A percentile compares a stretch with the other conserved stretches of the same genome.
phyloP scores from a whole-genome alignment of 208 protist genomes.

The Strigomonas oncopelti region DNA sequence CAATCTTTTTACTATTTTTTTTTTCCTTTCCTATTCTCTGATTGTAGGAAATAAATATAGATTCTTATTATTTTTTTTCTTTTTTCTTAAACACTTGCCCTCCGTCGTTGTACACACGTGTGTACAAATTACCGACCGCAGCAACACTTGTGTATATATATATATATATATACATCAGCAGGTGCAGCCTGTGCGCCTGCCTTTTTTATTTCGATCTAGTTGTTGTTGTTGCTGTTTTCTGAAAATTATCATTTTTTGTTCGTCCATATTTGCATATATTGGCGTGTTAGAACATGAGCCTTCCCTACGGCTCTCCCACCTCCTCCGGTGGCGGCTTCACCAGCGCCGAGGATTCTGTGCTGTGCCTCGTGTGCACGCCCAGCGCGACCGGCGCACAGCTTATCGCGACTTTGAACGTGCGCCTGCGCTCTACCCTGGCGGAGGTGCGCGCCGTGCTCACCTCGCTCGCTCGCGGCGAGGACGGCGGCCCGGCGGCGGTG shows the following conservation, averaged over 20 bases:
- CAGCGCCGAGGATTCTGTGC: constrained; percentile 30
- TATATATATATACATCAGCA: constrained; percentile 9
- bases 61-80: constrained; percentile 7
- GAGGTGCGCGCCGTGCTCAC: constrained; percentile 53
- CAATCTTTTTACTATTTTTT: constrained; percentile 12
- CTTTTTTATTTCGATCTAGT: not conserved
- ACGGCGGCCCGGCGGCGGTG: constrained; percentile 28
- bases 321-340: constrained; percentile 19
- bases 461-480: constrained; percentile 34
- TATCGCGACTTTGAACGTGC: constrained; percentile 61
- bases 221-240: too few species aligned
- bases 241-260: too few species aligned
- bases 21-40: constrained; percentile 11
- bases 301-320: constrained; percentile 13
- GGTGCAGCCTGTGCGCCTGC: not conserved
- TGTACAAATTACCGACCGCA: too few species aligned
- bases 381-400: constrained; percentile 50
- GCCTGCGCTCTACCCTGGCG: constrained; percentile 37
- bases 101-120: not conserved
- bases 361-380: constrained; percentile 69
- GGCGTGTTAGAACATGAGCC: not conserved
- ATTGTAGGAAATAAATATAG: not conserved
- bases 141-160: not conserved
- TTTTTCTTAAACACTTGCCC: not conserved
- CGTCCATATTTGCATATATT: not conserved